These are phyloP conservation scores for Ulota crispa DNA, from an alignment of 225 moss, liverwort and hornwort genomes.

Conservation along the genomic window DNA sequence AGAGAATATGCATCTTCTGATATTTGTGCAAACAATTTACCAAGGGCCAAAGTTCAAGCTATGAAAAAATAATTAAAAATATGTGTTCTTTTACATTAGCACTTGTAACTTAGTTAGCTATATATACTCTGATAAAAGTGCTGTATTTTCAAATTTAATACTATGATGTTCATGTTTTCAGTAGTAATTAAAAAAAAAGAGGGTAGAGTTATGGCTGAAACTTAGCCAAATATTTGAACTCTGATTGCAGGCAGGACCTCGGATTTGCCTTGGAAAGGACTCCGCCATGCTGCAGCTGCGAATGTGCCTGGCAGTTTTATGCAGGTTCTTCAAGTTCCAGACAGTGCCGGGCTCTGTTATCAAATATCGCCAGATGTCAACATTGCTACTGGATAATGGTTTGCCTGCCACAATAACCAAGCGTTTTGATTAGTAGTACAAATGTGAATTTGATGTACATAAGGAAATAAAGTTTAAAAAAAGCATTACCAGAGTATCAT, in stretches of 20 bases:
- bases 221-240: too few relatives aligned
- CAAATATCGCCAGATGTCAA: conserved; percentile 31
- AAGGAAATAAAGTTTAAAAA: too few relatives aligned
- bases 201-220: too few relatives aligned
- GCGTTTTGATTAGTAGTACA: not conserved
- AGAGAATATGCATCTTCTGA: not conserved
- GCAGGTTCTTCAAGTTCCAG: conserved; percentile 48
- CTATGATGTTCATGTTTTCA: too few relatives aligned
- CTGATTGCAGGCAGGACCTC: conserved; percentile 47
- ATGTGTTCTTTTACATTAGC: too few relatives aligned
- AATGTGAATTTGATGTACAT: not conserved
- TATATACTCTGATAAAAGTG: too few relatives aligned
- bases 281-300: conserved; percentile 46
- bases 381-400: conserved; percentile 28
- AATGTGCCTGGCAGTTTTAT: conserved; percentile 42
- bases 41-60: too few relatives aligned
- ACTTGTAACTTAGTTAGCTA: too few relatives aligned
- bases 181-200: too few relatives aligned
- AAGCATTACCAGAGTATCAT: not conserved
- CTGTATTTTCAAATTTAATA: too few relatives aligned
- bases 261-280: conserved; percentile 56
- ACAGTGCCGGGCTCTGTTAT: not conserved
- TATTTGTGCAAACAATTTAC: not conserved
- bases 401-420: conserved; percentile 28
- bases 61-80: too few relatives aligned